Conservation (phyloP, 495 filamentous ascomycete genomes). For the Penicillium bialowiezense region DNA sequence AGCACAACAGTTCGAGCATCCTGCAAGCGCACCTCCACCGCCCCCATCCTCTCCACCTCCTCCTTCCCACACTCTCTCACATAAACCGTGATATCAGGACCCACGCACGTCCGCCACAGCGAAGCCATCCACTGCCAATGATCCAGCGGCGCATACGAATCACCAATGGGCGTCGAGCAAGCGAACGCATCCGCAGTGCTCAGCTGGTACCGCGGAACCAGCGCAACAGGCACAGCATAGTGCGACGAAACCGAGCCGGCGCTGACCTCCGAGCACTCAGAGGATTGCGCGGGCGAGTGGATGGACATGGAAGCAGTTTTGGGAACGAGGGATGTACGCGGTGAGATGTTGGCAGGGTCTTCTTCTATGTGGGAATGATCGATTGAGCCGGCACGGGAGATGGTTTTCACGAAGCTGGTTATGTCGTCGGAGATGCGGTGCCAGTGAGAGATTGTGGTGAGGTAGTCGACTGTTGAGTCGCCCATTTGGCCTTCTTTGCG, state of each 20-base stretch:
- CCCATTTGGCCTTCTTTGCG: conserved; percentile 33
- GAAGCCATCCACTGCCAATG: conserved; percentile 99
- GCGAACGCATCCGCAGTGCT: conserved; percentile 74
- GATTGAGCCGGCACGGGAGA: conserved; percentile 12
- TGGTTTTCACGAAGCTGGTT: conserved; percentile 54
- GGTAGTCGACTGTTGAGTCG: conserved; percentile 58
- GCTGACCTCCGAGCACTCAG: conserved; percentile 27
- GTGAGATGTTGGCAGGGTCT: conserved; percentile 27
- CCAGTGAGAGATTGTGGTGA: conserved; percentile 70
- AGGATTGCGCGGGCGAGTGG: conserved; percentile 27
- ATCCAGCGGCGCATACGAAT: conserved; percentile 76
- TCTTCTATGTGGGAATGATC: conserved; percentile 19
- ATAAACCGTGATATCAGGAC: conserved; percentile 81
- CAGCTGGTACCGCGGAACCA: conserved; percentile 75
- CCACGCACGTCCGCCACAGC: conserved; percentile 84
- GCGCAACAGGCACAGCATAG: conserved; percentile 57
- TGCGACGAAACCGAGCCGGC: conserved; percentile 7
- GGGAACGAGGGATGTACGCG: conserved; percentile 30
- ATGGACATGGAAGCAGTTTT: conserved; percentile 30
- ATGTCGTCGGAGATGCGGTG: conserved; percentile 68
- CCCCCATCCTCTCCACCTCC: conserved; percentile 41
- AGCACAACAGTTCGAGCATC: conserved; percentile 59
- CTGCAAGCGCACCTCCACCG: conserved; percentile 51
- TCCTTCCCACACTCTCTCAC: conserved; percentile 42
- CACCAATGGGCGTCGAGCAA: conserved; percentile 65